phyloP scores from a whole-genome alignment of 2,329 filamentous ascomycete species.

The Aspergillus aculeatinus region DNA sequence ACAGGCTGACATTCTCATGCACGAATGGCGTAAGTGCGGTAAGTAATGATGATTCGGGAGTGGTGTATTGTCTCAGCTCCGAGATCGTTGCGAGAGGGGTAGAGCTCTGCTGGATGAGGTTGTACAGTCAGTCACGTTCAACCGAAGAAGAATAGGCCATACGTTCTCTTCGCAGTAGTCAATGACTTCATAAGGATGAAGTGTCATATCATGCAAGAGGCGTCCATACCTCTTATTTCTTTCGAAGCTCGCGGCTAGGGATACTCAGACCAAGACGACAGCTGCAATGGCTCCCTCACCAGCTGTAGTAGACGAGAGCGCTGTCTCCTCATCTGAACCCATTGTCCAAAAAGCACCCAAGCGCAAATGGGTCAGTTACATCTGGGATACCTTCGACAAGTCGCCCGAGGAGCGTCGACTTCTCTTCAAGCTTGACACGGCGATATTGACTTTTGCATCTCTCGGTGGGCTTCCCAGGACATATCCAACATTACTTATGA shows the following conservation, averaged over 20 bases:
- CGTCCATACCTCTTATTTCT: background rate
- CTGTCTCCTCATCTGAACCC: conserved; percentile 5
- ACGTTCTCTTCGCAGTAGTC: background rate
- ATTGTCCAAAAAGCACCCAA: conserved; percentile 29
- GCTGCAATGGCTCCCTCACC: conserved; percentile 20
- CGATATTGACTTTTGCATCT: too few relatives aligned
- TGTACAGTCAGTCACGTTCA: too few relatives aligned
- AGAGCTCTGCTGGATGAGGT: too few relatives aligned
- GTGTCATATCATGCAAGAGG: background rate
- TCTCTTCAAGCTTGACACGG: conserved; percentile 41
- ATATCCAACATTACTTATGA: too few relatives aligned
- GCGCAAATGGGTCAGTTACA: conserved; percentile 49
- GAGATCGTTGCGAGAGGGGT: background rate
- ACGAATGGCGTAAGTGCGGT: background rate
- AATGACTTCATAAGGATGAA: background rate
- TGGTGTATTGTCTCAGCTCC: background rate
- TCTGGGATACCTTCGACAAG: conserved; percentile 57
- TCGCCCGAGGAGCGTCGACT: conserved; percentile 50
- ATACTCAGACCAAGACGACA: background rate
- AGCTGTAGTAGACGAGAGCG: conserved; percentile 15
- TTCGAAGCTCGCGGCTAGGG: background rate
- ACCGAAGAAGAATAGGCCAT: too few relatives aligned
- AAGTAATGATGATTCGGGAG: background rate
- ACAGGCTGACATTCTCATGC: background rate
- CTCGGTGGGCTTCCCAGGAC: too few relatives aligned